These are phyloP conservation scores for Lachancea waltii DNA, from an alignment of 805 yeast genomes.

Conservation along the genomic window DNA sequence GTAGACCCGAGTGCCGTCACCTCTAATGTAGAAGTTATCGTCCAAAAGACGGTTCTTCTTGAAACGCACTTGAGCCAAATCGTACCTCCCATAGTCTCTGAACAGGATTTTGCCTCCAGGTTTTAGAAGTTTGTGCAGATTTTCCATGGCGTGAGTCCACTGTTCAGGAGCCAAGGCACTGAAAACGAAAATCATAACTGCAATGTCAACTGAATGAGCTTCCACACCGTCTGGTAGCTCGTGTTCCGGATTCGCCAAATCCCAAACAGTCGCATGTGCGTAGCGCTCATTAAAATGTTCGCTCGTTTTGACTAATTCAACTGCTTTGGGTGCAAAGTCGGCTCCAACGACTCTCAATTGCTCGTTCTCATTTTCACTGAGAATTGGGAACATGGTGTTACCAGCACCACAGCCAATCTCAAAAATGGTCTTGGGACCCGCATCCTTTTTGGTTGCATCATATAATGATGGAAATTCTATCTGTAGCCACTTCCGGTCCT, in stretches of 20 bases:
- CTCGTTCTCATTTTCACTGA: slow-evolving; percentile 77
- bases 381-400: slow-evolving; percentile 87
- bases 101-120: slow-evolving; percentile 90
- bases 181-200: slow-evolving; percentile 92
- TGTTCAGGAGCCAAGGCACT: slow-evolving; percentile 88
- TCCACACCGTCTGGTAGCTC: slow-evolving; percentile 78
- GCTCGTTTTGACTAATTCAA: slow-evolving; percentile 68
- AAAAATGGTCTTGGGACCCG: slow-evolving; percentile 65
- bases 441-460: slow-evolving; percentile 64
- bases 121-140: slow-evolving; percentile 65
- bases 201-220: slow-evolving; percentile 76
- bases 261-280: slow-evolving; percentile 92
- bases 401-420: slow-evolving; percentile 99
- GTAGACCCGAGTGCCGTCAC: slow-evolving; percentile 96
- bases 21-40: slow-evolving; percentile 92
- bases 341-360: slow-evolving; percentile 70
- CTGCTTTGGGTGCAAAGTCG: slow-evolving; percentile 86
- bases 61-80: slow-evolving; percentile 89
- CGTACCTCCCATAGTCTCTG: slow-evolving; percentile 94
- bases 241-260: slow-evolving; percentile 71
- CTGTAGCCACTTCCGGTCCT: slow-evolving; percentile 93
- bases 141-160: slow-evolving; percentile 76
- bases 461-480: slow-evolving; percentile 87
- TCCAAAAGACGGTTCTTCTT: slow-evolving; percentile 81
- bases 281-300: slow-evolving; percentile 51